A percentile compares a stretch with the other conserved stretches of the same genome.
phyloP scores from a whole-genome alignment of 73 alveolate species.

The Tetrahymena malaccensis region DNA sequence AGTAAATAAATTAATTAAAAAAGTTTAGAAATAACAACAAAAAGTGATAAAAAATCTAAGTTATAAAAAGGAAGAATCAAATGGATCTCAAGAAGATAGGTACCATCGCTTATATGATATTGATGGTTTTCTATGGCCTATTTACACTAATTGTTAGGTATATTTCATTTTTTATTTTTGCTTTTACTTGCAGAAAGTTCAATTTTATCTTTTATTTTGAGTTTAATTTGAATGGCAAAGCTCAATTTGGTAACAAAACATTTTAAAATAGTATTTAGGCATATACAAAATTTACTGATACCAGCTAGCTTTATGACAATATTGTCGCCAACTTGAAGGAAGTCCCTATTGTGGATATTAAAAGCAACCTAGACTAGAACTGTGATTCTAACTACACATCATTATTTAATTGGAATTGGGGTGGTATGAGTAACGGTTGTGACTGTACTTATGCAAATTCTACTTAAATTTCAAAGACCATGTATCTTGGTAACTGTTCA shows the following conservation, averaged over 20 bases:
- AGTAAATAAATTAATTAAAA: no score
- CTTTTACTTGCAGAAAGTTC: no score
- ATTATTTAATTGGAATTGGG: neutral
- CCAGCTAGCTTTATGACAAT: neutral
- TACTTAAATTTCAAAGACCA: neutral
- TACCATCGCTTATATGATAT: neutral
- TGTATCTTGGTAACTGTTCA: neutral
- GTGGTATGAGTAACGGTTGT: neutral
- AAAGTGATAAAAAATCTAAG: no score
- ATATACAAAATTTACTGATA: neutral
- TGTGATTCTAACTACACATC: neutral
- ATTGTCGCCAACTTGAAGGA: neutral
- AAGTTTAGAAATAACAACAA: no score
- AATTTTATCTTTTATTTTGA: neutral
- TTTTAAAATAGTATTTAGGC: neutral
- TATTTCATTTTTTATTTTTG: neutral
- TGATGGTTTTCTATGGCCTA: neutral
- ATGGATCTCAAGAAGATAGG: neutral
- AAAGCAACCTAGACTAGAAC: neutral
- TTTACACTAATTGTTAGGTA: neutral
- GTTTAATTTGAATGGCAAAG: neutral
- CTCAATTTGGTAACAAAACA: no score
- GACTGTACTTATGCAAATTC: neutral
- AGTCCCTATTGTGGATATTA: neutral
- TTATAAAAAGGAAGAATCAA: neutral